phyloP scores from a whole-genome alignment of 352 stramenopile genomes.

The Phytophthora colocasiae region DNA sequence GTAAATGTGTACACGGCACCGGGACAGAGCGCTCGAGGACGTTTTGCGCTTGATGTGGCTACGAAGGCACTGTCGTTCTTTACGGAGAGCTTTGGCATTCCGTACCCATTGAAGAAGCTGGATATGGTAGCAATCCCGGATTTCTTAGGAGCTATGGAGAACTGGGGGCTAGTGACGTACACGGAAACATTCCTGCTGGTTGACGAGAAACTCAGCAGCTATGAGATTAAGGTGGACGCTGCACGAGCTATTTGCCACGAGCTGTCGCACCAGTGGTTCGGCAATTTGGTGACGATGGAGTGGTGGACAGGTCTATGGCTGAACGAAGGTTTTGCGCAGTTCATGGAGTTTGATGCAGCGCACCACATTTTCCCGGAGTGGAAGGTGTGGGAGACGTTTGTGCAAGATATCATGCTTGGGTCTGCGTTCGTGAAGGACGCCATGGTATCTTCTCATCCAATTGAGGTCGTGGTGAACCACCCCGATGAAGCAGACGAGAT shows the following conservation, averaged over 20 bases:
- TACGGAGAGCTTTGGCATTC: slow-evolving; percentile 72
- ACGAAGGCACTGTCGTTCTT: slow-evolving; percentile 78
- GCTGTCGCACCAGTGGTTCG: slow-evolving; percentile 97
- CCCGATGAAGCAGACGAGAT: slow-evolving; percentile 97
- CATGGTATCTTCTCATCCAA: slow-evolving; percentile 92
- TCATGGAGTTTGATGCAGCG: slow-evolving; percentile 96
- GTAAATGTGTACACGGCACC: slow-evolving; percentile 96
- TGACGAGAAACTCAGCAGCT: slow-evolving; percentile 66
- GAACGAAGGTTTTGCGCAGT: slow-evolving; percentile 98
- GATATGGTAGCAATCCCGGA: slow-evolving; percentile 98
- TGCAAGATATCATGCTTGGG: slow-evolving; percentile 70
- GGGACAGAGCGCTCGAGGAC: slow-evolving; percentile 88
- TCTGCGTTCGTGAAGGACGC: slow-evolving; percentile 94
- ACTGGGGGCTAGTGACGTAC: slow-evolving; percentile 97
- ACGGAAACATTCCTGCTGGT: slow-evolving; percentile 93
- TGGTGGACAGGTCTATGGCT: slow-evolving; percentile 97
- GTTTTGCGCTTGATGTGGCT: slow-evolving; percentile 90
- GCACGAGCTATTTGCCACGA: slow-evolving; percentile 97
- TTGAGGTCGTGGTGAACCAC: slow-evolving; percentile 94
- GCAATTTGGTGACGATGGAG: slow-evolving; percentile 99
- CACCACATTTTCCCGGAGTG: slow-evolving; percentile 94
- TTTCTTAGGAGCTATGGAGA: slow-evolving; percentile 96
- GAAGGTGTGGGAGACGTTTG: slow-evolving; percentile 97
- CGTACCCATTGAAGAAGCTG: slow-evolving; percentile 98
- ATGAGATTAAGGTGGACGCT: slow-evolving; percentile 73